Base-by-base conservation (phyloP, 257 asterid species). In the Penstemon eatonii region DNA sequence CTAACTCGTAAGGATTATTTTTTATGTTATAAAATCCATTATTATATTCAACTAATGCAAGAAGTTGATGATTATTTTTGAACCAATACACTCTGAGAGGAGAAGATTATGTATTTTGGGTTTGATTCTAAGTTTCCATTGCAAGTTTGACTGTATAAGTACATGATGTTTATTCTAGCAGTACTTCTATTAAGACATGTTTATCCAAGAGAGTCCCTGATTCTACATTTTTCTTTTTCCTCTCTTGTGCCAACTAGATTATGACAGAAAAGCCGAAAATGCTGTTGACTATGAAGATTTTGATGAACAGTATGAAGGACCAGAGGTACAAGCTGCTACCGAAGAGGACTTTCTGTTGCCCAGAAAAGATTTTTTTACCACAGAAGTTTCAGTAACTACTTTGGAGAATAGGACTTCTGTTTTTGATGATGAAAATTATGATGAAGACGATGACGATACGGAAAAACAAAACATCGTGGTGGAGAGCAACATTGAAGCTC, bases 241-340 rank as follows among this genome's bases (percentile, higher is more conserved):
- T 18, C 15, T 47, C 66, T 58, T 41, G 52, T 72, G 76, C 55
- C 62, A 67, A 78, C 67, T 76, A 94, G 99, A 94, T 82, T 94
- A 89, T 75, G 89, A 83, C 66, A 83, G 80, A 80, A 94, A 94
- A 86, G 97, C 97, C 51, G 99, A 86, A 82, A 89, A 94, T 69
- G 99, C 99, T 68, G 87, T 94, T 71, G 97, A 94, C 80, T 94
- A 91, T 85, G 96, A 90, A 85, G 99, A 94, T 74, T 82, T 94
- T 59, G 97, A 94, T 63, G 99, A 94, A 86, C 89, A 91, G 78
- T 94, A 94, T 78, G 99, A 94, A 67, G 99, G 99, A 68, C 99
- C 99, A 42, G 99, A 94, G 86, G 87, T 94, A 55, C 95, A 87
- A 75, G 78, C 83, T 74, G 87, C 84, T 50, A 87, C 96, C 0